phyloP scores from a whole-genome alignment of 139 green algal species.

The Spirogloea muscicola region DNA sequence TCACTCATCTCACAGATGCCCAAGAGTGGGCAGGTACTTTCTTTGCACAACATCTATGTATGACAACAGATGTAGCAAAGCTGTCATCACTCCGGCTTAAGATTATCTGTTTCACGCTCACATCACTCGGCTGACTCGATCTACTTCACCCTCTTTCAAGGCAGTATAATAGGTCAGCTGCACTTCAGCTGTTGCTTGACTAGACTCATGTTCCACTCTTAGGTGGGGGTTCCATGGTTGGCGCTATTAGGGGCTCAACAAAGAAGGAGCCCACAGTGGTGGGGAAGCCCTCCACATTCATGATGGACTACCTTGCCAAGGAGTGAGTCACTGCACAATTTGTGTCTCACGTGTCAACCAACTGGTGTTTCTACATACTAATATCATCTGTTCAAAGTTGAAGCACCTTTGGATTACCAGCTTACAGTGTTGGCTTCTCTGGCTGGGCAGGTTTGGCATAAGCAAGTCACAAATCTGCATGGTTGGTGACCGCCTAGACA shows the following conservation, averaged over 20 bases:
- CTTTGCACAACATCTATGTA: not conserved
- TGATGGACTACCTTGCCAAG: constrained; percentile 88
- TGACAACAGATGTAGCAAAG: not conserved
- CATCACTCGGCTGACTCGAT: not conserved
- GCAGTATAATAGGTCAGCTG: not conserved
- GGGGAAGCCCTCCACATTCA: constrained; percentile 86
- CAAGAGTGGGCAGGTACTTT: constrained; percentile 93
- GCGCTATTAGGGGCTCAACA: constrained; percentile 85
- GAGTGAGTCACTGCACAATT: constrained; percentile 20
- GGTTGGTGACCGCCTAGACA: constrained; percentile 97
- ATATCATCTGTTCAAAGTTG: not conserved
- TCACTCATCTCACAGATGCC: constrained; percentile 96
- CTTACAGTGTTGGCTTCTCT: not conserved
- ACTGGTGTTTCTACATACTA: not conserved
- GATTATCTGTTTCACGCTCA: not conserved
- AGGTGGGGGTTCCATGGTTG: constrained; percentile 64
- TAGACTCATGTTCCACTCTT: not conserved
- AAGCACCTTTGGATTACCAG: not conserved
- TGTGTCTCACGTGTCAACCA: too few relatives aligned
- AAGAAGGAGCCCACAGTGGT: constrained; percentile 90
- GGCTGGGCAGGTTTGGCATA: constrained; percentile 37
- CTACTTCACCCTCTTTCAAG: not conserved
- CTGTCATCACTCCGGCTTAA: not conserved
- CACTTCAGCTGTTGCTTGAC: not conserved
- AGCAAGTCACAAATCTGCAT: constrained; percentile 87